Evolutionary conservation across 164 flowering plant species (phyloP), one percentile per base, ranked within the genome.

Genomic region (Aristolochia contorta): DNA sequence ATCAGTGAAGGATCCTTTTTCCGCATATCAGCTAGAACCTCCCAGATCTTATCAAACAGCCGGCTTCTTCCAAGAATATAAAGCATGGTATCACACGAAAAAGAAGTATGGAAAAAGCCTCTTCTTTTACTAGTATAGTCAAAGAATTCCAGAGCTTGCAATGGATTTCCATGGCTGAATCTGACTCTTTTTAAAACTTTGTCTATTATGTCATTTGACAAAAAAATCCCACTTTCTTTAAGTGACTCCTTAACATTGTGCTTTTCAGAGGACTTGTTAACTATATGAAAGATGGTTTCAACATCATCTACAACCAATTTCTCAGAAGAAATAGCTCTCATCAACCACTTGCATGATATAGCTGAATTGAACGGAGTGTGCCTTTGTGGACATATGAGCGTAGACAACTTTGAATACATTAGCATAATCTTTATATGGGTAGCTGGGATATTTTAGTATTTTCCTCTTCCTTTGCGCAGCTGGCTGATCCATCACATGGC

Each of bases 111-210:
- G 60, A 64, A 77, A 70, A 88, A 88, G 59, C 83, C 87, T 54
- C 51, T 81, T 69, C 78, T 66, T 6, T 54, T 62, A 0, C 71
- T 73, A 3, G 84, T 76, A 14, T 69, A 69, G 27, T 67, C 60
- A 69, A 80, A 91, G 73, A 86, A 84, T 10, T 84, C 87, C 24
- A 91, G 69, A 15, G 92, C 84, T 46, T 69, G 82, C 4, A 77
- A 63, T 1, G 96, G 90, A 69, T 84, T 83, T 32, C 73, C 79
- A 59, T 88, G 97, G 65, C 89, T 75, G 53, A 91, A 88, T 32
- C 97, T 72, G 43, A 80, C 73, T 81, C 95, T 74, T 72, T 85
- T 86, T 21, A 86, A 71, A 6, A 91, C 95, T 9, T 55, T 57
- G 25, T 89, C 95, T 19, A 91, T 75, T 50, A 86, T 61, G 21